Evolutionary conservation across 2,329 filamentous ascomycete genomes (phyloP).

Genomic region (Incumbomyces delicatus): DNA sequence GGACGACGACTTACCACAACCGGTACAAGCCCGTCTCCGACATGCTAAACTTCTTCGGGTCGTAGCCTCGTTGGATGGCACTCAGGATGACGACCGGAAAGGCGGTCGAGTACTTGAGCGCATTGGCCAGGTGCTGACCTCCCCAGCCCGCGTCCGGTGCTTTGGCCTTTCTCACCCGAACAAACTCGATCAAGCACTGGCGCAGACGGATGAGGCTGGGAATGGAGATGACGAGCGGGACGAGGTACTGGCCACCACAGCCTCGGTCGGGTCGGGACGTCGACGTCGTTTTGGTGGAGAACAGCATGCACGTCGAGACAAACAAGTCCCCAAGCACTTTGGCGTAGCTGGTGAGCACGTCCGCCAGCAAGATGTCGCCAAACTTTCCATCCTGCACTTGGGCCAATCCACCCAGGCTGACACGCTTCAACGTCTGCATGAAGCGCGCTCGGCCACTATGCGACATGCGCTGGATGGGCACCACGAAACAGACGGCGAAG

Average conservation of each 20-base stretch:
- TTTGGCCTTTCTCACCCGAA: conserved; percentile 53
- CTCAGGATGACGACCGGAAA: conserved; percentile 83
- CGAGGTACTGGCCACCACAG: conserved; percentile 68
- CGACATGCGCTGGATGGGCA: conserved; percentile 61
- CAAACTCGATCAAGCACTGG: conserved; percentile 84
- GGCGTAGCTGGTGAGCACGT: conserved; percentile 89
- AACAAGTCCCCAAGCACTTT: conserved; percentile 87
- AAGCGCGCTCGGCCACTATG: conserved; percentile 65
- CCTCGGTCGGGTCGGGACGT: conserved; percentile 71
- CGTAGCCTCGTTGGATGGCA: conserved; percentile 58
- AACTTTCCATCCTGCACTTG: conserved; percentile 85
- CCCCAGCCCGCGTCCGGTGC: conserved; percentile 53
- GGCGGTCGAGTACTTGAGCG: conserved; percentile 84
- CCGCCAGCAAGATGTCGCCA: conserved; percentile 83
- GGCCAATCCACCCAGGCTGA: conserved; percentile 76
- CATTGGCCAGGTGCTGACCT: conserved; percentile 84
- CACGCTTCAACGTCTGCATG: conserved; percentile 63
- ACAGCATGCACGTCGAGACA: conserved; percentile 84
- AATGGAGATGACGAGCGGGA: conserved; percentile 73
- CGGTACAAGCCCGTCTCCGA: conserved; percentile 47
- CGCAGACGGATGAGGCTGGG: conserved; percentile 79
- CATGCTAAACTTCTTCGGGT: conserved; percentile 42
- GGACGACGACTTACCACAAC: conserved; percentile 38
- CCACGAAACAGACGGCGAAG: conserved; percentile 59
- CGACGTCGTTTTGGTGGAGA: conserved; percentile 58